These are phyloP conservation scores for Ailanthus altissimus DNA, from an alignment of 345 rosid genomes.

Conservation along the genomic window DNA sequence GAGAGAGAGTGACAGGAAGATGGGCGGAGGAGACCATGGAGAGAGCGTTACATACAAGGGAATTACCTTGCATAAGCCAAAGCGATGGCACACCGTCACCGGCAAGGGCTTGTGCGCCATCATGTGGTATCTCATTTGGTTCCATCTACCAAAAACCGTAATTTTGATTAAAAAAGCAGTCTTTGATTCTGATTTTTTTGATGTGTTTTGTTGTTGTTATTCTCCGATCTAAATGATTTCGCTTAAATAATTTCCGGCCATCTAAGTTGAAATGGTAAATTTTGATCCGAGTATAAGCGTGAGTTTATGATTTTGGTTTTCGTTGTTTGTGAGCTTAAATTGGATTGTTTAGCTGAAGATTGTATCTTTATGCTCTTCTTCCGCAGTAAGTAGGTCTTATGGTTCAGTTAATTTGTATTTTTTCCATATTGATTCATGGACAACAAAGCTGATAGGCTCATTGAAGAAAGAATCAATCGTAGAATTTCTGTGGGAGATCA, in stretches of 20 bases:
- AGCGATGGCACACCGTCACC: conserved; percentile 84
- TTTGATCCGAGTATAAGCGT: background rate
- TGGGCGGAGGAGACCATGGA: conserved; percentile 81
- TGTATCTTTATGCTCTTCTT: background rate
- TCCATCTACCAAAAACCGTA: background rate
- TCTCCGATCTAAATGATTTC: background rate
- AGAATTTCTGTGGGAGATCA: background rate
- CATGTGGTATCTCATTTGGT: conserved; percentile 58
- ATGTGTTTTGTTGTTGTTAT: background rate
- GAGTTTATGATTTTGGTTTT: background rate
- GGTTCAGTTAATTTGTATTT: background rate
- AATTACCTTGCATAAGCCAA: conserved; percentile 66
- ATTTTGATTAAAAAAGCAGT: background rate
- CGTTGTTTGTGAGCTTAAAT: background rate
- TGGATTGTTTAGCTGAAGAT: background rate
- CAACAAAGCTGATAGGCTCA: background rate
- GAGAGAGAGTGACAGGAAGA: conserved; percentile 30
- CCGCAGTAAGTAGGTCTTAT: background rate
- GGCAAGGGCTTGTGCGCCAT: conserved; percentile 91
- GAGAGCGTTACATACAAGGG: conserved; percentile 69
- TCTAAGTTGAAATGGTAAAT: background rate
- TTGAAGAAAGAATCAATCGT: background rate
- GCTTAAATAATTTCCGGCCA: background rate
- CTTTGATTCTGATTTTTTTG: background rate
- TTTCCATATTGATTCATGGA: background rate